A percentile compares a stretch with the other conserved stretches of the same genome.
phyloP scores from a whole-genome alignment of 2,329 filamentous ascomycete genomes.

The Emmonsia crescens region DNA sequence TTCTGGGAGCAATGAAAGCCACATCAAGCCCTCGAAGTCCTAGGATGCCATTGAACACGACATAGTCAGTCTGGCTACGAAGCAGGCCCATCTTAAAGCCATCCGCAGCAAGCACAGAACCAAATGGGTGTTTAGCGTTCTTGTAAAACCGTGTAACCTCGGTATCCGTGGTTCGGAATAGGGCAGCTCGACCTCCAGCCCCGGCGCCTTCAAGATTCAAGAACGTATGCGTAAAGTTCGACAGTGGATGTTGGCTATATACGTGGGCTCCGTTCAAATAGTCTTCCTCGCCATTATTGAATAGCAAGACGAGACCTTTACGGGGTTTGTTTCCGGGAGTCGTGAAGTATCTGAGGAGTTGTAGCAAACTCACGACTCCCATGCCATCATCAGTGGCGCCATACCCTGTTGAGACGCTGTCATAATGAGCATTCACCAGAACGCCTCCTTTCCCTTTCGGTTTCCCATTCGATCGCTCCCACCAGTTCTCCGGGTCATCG shows the following conservation, averaged over 20 bases:
- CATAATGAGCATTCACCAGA: slow-evolving; percentile 89
- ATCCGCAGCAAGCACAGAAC: slow-evolving; percentile 69
- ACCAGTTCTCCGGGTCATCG: slow-evolving; percentile 64
- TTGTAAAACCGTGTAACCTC: slow-evolving; percentile 74
- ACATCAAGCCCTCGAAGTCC: slow-evolving; percentile 84
- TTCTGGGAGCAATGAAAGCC: slow-evolving; percentile 77
- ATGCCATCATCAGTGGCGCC: slow-evolving; percentile 93
- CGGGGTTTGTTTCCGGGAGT: slow-evolving; percentile 58
- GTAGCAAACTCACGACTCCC: slow-evolving; percentile 74
- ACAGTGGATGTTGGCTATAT: slow-evolving; percentile 72
- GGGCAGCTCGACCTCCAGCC: slow-evolving; percentile 72
- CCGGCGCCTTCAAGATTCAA: slow-evolving; percentile 92
- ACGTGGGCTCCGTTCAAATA: slow-evolving; percentile 77
- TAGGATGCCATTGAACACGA: slow-evolving; percentile 64
- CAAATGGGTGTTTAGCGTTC: slow-evolving; percentile 64
- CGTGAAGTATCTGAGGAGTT: slow-evolving; percentile 80
- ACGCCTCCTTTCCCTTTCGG: slow-evolving; percentile 60
- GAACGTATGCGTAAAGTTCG: slow-evolving; percentile 73
- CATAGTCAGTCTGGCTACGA: slow-evolving; percentile 79
- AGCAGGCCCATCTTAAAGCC: slow-evolving; percentile 72
- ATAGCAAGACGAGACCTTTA: slow-evolving; percentile 67
- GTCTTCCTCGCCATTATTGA: slow-evolving; percentile 96
- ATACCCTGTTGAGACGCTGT: slow-evolving; percentile 82
- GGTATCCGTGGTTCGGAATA: slow-evolving; percentile 81
- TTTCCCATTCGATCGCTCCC: slow-evolving; percentile 43